Conservation (phyloP, 2,329 filamentous ascomycete species). For the Ilyonectria mors-panacis region DNA sequence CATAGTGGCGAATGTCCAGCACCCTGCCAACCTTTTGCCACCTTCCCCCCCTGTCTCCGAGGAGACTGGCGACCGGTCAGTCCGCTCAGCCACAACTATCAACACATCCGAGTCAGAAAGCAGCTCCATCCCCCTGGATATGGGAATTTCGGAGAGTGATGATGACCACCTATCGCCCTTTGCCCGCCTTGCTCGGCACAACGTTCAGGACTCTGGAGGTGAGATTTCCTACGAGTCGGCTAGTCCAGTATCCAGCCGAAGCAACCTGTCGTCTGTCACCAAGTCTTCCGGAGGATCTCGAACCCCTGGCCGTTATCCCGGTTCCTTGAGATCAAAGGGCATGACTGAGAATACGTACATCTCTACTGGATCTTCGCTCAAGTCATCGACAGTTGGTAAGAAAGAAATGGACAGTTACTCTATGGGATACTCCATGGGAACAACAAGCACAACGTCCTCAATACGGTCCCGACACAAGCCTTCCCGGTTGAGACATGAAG, state of each 20-base stretch:
- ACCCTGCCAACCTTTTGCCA: constrained; percentile 83
- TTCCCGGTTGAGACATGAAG: constrained; percentile 85
- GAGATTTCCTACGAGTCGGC: constrained; percentile 71
- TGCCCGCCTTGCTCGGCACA: constrained; percentile 81
- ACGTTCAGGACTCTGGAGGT: constrained; percentile 73
- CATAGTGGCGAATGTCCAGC: constrained; percentile 90
- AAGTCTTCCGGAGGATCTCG: constrained; percentile 70
- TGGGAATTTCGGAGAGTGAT: constrained; percentile 79
- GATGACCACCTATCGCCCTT: constrained; percentile 83
- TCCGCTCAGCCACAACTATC: constrained; percentile 63
- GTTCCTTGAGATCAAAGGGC: constrained; percentile 67
- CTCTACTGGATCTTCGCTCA: constrained; percentile 71
- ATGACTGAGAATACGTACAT: constrained; percentile 78
- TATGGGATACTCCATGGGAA: constrained; percentile 56
- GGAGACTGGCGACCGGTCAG: constrained; percentile 71
- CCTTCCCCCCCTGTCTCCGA: constrained; percentile 88
- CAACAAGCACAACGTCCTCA: constrained; percentile 60
- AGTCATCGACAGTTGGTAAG: constrained; percentile 52
- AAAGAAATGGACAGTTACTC: constrained; percentile 69
- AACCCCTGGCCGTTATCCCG: constrained; percentile 64
- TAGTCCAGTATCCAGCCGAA: constrained; percentile 77
- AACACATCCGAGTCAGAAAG: constrained; percentile 68
- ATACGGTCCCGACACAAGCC: constrained; percentile 64
- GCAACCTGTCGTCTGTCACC: constrained; percentile 72
- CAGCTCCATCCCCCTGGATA: constrained; percentile 69